Evolutionary conservation across 2,329 filamentous ascomycete genomes (phyloP).

Genomic region (Phialophora expanda): DNA sequence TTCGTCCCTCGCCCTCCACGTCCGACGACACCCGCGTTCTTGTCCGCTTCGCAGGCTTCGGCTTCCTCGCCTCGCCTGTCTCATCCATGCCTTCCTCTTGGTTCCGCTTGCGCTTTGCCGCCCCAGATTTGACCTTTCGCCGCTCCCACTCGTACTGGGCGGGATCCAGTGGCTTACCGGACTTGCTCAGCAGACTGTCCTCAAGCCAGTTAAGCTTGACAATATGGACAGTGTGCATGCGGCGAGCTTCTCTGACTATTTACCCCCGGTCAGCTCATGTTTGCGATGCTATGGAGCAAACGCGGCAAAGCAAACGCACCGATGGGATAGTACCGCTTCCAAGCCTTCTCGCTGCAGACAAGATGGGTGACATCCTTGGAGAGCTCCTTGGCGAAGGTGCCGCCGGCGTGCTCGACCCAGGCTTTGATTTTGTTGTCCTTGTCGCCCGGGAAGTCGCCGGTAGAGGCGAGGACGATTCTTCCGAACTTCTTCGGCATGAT

Average conservation of each 20-base stretch:
- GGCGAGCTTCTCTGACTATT: conserved; percentile 50
- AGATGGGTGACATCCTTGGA: conserved; percentile 71
- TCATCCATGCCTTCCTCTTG: background rate
- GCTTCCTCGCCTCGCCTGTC: background rate
- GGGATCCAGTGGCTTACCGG: conserved; percentile 44
- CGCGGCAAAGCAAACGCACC: conserved; percentile 41
- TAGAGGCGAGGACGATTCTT: conserved; percentile 60
- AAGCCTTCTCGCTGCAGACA: conserved; percentile 68
- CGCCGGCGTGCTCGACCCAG: conserved; percentile 71
- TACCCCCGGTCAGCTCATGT: background rate
- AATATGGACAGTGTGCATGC: conserved; percentile 49
- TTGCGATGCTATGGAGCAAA: background rate
- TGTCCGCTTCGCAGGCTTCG: background rate
- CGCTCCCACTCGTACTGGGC: conserved; percentile 41
- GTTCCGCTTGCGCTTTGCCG: background rate
- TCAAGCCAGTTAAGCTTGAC: conserved; percentile 56
- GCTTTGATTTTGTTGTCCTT: conserved; percentile 62
- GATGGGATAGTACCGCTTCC: conserved; percentile 54
- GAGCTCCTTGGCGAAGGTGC: conserved; percentile 60
- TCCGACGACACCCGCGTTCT: background rate
- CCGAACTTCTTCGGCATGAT: conserved; percentile 50
- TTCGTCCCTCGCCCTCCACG: background rate
- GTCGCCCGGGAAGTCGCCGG: conserved; percentile 61
- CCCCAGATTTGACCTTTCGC: background rate
- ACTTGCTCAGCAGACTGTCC: conserved; percentile 49